Base-by-base conservation (phyloP, 768 basidiomycete genomes). In the Amanita molliuscula region DNA sequence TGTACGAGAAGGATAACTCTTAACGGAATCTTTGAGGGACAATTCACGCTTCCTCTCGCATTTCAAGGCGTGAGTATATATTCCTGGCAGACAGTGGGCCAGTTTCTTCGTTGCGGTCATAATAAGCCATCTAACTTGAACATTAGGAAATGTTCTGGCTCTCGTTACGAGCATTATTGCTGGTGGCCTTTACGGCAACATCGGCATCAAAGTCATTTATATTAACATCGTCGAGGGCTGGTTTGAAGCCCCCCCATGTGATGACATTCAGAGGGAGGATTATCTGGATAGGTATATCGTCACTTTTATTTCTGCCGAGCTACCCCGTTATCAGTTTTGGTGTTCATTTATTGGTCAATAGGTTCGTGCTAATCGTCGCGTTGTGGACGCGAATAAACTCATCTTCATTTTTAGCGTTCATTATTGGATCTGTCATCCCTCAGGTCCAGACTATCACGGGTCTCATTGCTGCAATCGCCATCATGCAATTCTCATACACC, bases 141-240 rank as follows among this genome's bases (percentile, higher is more conserved):
- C 13, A 18, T n/a, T 29, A 71, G 70, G 69, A 7, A 78, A 78
- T 46, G 67, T 65, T 0, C 58, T 82, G 18, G 67, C 73, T 7
- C 67, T 82, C 18, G 56, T 73, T 13, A 73, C 75, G 3, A 75
- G 70, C 37, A 67, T 80, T 33, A 80, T 82, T 40, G 81, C 81
- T 1, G 80, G 78, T 11, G 78, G 78, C 18, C 61, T 82, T 7
- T 82, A 82, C 51, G 79, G 78, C 3, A 82, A 81, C 54, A 80
- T 81, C 47, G 78, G 79, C 36, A 66, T 79, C 55, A 82, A 82
- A 67, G 70, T 79, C 23, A 62, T 76, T 13, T 80, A 80, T 54
- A 71, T 74, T 47, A 73, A 72, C 53, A 59, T 82, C 23, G 55
- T 82, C 2, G 71, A 79, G 43, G 73, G 69, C 15, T 59, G 72